Evolutionary conservation across 2,329 filamentous ascomycete species (phyloP).

Genomic region (Aspergillus neotritici): DNA sequence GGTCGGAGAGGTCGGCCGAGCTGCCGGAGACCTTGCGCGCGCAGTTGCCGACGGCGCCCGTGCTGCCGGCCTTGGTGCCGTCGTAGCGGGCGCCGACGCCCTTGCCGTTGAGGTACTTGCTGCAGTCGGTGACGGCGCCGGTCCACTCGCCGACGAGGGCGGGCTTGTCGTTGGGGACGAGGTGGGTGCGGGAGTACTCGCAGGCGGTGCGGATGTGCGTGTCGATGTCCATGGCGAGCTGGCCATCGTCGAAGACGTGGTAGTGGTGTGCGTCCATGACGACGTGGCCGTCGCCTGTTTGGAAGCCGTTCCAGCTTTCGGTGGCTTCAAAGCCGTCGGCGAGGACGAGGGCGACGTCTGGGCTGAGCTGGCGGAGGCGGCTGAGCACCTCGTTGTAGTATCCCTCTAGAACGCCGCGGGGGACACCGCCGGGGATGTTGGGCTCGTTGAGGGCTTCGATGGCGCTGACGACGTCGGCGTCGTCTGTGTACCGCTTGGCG

Average conservation of each 20-base stretch:
- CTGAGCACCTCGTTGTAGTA: constrained; percentile 53
- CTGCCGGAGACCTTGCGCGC: constrained; percentile 44
- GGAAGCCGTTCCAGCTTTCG: constrained; percentile 56
- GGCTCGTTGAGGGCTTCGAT: constrained; percentile 45
- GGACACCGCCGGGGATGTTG: constrained; percentile 33
- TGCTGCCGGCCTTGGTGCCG: constrained; percentile 46
- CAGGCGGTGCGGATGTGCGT: constrained; percentile 55
- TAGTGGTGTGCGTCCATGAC: constrained; percentile 66
- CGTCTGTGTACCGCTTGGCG: constrained; percentile 51
- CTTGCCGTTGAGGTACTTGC: constrained; percentile 51
- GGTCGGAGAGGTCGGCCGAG: constrained; percentile 40
- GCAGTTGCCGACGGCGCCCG: constrained; percentile 51
- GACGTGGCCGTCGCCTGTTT: constrained; percentile 49
- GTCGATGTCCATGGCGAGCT: constrained; percentile 46
- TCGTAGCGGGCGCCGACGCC: constrained; percentile 55
- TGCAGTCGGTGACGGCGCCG: constrained; percentile 59
- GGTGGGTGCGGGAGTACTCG: constrained; percentile 46
- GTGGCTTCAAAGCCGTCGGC: constrained; percentile 45
- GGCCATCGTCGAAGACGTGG: constrained; percentile 53
- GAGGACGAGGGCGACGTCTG: constrained; percentile 50
- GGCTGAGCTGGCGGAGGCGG: constrained; percentile 41
- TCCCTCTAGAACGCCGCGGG: constrained; percentile 43
- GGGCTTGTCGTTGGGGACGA: constrained; percentile 55
- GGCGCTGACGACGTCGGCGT: constrained; percentile 54
- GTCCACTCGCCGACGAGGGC: constrained; percentile 66